Percentiles rank a stretch among this genome's conserved stretches.
phyloP scores from a whole-genome alignment of 83 land plant genomes.

The Isoetes engelmannii region DNA sequence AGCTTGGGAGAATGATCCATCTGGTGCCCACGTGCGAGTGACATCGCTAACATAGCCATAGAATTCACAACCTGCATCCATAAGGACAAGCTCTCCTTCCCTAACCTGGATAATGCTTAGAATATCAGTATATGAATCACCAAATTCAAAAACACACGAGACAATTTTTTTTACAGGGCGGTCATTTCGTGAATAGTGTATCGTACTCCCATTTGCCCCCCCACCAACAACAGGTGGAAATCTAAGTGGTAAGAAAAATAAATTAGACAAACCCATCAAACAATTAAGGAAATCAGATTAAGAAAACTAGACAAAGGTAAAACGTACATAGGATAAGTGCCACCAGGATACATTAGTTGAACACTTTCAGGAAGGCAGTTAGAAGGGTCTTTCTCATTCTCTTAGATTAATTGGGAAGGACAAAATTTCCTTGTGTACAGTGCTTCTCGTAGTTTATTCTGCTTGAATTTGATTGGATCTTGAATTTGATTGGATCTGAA shows the following conservation, averaged over 20 bases:
- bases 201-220: constrained; percentile 71
- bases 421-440: too few species aligned
- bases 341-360: too few species aligned
- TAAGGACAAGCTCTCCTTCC: constrained; percentile 65
- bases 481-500: too few species aligned
- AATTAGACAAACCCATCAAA: too few species aligned
- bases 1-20: constrained; percentile 59
- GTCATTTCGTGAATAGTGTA: constrained; percentile 91
- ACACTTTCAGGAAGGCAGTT: too few species aligned
- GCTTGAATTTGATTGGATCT: too few species aligned
- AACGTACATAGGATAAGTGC: too few species aligned
- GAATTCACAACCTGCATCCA: constrained; percentile 88
- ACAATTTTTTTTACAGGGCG: constrained; percentile 42
- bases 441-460: too few species aligned
- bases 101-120: constrained; percentile 34
- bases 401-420: too few species aligned
- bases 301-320: too few species aligned
- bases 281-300: too few species aligned
- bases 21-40: constrained; percentile 92
- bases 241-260: constrained; percentile 16
- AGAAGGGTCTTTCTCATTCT: too few species aligned
- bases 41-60: constrained; percentile 92
- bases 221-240: constrained; percentile 89
- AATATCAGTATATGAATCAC: not conserved
- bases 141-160: not conserved